These are phyloP conservation scores for Capsaspora owczarzaki DNA, from an alignment of 78 protist species.

Conservation along the genomic window DNA sequence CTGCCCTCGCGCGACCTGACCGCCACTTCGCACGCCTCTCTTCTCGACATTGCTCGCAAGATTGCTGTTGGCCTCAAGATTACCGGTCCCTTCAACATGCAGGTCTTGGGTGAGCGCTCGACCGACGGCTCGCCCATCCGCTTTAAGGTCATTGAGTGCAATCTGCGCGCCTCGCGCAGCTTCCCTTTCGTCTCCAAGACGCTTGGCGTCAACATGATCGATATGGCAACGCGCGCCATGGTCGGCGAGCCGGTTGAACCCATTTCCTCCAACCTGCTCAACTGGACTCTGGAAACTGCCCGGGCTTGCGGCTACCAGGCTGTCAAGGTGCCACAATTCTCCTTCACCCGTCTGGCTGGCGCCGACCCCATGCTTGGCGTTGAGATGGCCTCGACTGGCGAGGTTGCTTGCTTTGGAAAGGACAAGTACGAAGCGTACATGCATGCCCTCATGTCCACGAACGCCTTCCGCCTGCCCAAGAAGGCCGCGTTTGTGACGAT, in stretches of 20 bases:
- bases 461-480: constrained; percentile 55
- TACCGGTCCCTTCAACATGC: constrained; percentile 94
- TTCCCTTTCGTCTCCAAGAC: constrained; percentile 89
- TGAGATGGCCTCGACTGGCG: constrained; percentile 97
- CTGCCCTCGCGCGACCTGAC: constrained; percentile 83
- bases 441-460: constrained; percentile 79
- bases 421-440: constrained; percentile 82
- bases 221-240: constrained; percentile 74
- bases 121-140: constrained; percentile 35
- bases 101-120: constrained; percentile 82
- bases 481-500: constrained; percentile 65
- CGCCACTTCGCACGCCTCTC: constrained; percentile 41
- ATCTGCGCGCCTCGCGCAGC: constrained; percentile 86
- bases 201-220: constrained; percentile 64
- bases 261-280: neutral
- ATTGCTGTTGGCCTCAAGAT: constrained; percentile 74
- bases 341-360: constrained; percentile 85
- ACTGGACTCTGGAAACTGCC: neutral
- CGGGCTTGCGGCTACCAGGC: neutral
- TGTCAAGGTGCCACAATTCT: constrained; percentile 91
- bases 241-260: constrained; percentile 13
- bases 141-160: constrained; percentile 91
- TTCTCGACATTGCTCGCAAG: constrained; percentile 46
- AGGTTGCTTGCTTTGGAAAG: constrained; percentile 90
- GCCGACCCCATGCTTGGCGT: constrained; percentile 96